These are phyloP conservation scores for Backusella psychrophila DNA, from an alignment of 192 early-diverging fungal genomes.

Conservation along the genomic window DNA sequence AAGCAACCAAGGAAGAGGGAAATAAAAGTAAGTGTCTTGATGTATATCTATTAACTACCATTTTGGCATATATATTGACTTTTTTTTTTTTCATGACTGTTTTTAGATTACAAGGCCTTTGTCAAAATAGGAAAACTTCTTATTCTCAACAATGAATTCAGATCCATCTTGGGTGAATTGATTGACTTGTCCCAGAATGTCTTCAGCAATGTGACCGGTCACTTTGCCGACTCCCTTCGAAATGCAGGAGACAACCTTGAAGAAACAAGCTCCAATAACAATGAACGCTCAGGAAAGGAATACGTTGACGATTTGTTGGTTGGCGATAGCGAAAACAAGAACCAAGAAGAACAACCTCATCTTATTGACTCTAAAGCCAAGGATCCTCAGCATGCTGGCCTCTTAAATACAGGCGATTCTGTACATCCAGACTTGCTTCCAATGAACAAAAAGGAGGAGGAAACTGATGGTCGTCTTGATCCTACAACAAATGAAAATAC, in stretches of 20 bases:
- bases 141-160: slow-evolving; percentile 38
- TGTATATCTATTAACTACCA: neutral
- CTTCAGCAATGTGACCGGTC: neutral
- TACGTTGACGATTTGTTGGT: neutral
- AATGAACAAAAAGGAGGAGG: neutral
- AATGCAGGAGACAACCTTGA: slow-evolving; percentile 23
- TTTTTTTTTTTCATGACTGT: neutral
- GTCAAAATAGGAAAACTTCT: slow-evolving; percentile 35
- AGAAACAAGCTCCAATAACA: neutral
- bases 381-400: slow-evolving; percentile 1
- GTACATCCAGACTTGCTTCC: neutral
- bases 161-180: slow-evolving; percentile 33
- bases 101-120: neutral
- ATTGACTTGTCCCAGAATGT: slow-evolving; percentile 35
- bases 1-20: slow-evolving; percentile 10
- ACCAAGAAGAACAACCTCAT: neutral
- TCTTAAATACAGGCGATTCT: slow-evolving; percentile 12
- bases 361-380: neutral
- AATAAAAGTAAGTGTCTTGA: slow-evolving; percentile 14
- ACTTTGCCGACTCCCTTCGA: slow-evolving; percentile 22
- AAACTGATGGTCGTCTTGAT: neutral
- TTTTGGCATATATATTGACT: neutral
- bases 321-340: neutral
- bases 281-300: neutral
- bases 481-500: neutral